These are phyloP conservation scores for Kwoniella heveanensis DNA, from an alignment of 768 basidiomycete genomes.

Conservation along the genomic window DNA sequence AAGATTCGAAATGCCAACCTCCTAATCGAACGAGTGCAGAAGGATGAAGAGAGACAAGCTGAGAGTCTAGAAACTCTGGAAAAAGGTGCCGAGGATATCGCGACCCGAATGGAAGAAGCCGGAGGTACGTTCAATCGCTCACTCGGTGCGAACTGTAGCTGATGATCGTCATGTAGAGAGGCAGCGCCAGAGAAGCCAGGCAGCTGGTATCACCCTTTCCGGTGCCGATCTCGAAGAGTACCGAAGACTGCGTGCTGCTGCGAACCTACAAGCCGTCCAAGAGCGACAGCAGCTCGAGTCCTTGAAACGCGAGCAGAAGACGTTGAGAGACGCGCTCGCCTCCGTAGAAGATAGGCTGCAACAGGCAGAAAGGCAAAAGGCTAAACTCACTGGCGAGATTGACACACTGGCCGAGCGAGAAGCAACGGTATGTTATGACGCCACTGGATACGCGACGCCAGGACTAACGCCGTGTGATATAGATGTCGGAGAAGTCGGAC, in stretches of 20 bases:
- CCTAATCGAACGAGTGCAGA: conserved; percentile 66
- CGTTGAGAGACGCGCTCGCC: conserved; percentile 64
- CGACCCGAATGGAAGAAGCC: conserved; percentile 72
- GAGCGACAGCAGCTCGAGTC: conserved; percentile 85
- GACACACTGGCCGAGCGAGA: conserved; percentile 39
- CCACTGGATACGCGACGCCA: background rate
- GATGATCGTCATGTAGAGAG: conserved; percentile 62
- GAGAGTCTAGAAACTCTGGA: conserved; percentile 59
- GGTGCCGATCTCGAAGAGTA: conserved; percentile 88
- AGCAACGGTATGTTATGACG: conserved; percentile 16
- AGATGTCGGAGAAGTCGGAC: conserved; percentile 63
- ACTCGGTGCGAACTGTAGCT: too few relatives aligned
- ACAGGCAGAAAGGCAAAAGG: conserved; percentile 65
- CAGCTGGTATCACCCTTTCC: conserved; percentile 72
- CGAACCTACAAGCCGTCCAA: conserved; percentile 75
- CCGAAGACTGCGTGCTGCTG: conserved; percentile 75
- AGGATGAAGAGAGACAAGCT: conserved; percentile 60
- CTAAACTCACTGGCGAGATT: conserved; percentile 57
- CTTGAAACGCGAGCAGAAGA: conserved; percentile 80
- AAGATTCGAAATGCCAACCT: conserved; percentile 73
- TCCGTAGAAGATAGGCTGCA: conserved; percentile 72
- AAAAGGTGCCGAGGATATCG: conserved; percentile 69
- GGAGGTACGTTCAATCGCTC: too few relatives aligned
- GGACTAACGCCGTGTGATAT: conserved; percentile 11
- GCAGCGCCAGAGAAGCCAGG: conserved; percentile 69